These are phyloP conservation scores for Theileria annulata DNA, from an alignment of 169 alveolate species.

Conservation along the genomic window DNA sequence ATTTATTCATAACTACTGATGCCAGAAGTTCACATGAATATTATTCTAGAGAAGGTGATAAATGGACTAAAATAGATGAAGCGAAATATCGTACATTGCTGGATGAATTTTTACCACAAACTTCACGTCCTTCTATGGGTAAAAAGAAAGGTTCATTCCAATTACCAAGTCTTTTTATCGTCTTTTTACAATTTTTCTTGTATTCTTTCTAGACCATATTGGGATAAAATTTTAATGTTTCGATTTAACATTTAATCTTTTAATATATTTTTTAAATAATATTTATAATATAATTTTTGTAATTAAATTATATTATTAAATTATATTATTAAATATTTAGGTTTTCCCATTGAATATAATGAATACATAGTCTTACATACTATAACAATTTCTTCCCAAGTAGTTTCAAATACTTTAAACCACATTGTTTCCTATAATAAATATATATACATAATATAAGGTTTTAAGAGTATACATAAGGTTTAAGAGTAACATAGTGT, in stretches of 20 bases:
- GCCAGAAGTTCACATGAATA: neutral
- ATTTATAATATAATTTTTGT: no score
- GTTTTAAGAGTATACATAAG: no score
- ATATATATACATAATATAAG: no score
- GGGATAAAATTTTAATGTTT: no score
- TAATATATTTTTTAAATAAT: no score
- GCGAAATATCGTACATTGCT: neutral
- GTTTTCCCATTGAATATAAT: slow-evolving; percentile 43
- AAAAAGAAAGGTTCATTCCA: neutral
- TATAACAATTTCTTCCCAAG: slow-evolving; percentile 49
- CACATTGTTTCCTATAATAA: slow-evolving; percentile 47
- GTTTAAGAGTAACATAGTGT: no score
- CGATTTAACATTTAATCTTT: no score
- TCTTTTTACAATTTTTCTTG: neutral
- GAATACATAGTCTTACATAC: slow-evolving; percentile 39
- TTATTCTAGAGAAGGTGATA: neutral
- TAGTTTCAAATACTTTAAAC: slow-evolving; percentile 52
- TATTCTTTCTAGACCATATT: no score
- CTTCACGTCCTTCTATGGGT: neutral
- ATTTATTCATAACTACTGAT: neutral
- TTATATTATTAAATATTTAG: neutral
- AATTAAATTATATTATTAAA: no score
- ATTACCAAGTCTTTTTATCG: neutral
- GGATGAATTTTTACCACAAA: neutral
- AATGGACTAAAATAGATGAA: neutral